phyloP scores from a whole-genome alignment of 305 asterid species.

The Solanum chacoense region DNA sequence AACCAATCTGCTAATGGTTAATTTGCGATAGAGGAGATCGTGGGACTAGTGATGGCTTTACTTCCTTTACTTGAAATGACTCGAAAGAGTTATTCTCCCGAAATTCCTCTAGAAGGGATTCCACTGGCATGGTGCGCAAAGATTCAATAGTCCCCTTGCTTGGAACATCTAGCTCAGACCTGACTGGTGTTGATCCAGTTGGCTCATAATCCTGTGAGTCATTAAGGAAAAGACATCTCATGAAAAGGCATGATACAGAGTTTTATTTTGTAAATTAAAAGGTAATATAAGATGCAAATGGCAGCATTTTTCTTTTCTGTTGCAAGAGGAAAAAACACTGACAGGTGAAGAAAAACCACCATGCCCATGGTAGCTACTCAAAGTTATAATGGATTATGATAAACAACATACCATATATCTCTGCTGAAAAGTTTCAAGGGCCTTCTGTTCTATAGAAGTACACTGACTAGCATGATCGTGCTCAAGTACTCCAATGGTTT shows the following conservation, averaged over 20 bases:
- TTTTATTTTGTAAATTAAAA: neutral
- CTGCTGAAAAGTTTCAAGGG: conserved; percentile 20
- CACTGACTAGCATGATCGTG: neutral
- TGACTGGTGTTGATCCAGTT: conserved; percentile 33
- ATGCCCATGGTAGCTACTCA: neutral
- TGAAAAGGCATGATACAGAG: neutral
- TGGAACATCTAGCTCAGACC: conserved; percentile 52
- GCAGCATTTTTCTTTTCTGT: neutral
- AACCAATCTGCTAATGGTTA: conserved; percentile 23
- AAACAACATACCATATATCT: conserved; percentile 24
- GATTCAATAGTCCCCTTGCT: conserved; percentile 61
- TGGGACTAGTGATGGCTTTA: conserved; percentile 34
- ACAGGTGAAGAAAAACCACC: neutral
- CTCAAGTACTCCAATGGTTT: neutral
- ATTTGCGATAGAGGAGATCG: conserved; percentile 70
- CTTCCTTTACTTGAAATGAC: conserved; percentile 37
- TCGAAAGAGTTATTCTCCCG: conserved; percentile 48
- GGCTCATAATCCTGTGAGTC: conserved; percentile 34
- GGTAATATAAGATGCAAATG: neutral
- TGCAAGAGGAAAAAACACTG: neutral
- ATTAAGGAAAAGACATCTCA: neutral
- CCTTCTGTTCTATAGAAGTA: conserved; percentile 14
- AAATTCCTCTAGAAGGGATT: conserved; percentile 61
- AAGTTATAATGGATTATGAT: neutral
- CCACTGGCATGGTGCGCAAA: conserved; percentile 68